phyloP scores from a whole-genome alignment of 345 rosid species.

The Sisymbrium irio region DNA sequence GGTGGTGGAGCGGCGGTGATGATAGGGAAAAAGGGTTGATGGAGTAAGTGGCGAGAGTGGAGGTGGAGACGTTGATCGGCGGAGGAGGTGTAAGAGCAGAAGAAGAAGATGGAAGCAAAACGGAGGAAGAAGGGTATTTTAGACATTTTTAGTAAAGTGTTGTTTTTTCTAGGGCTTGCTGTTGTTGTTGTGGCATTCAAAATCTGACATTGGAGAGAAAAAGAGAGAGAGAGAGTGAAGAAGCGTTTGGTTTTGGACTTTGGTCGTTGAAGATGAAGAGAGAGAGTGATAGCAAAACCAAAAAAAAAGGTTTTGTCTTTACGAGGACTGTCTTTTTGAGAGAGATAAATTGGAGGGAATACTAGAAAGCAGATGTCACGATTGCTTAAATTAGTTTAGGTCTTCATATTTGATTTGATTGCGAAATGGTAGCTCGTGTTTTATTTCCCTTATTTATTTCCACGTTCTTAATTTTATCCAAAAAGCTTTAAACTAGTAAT shows the following conservation, averaged over 20 bases:
- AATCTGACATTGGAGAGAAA: constrained; percentile 33
- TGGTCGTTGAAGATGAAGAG: constrained; percentile 16
- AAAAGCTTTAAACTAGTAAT: background rate
- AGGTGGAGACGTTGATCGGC: constrained; percentile 21
- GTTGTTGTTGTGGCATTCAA: constrained; percentile 28
- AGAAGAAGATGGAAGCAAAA: background rate
- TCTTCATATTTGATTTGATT: background rate
- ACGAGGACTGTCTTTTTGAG: background rate
- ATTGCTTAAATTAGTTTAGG: background rate
- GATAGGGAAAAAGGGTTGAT: constrained; percentile 64
- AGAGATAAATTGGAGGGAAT: constrained; percentile 14
- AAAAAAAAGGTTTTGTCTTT: constrained; percentile 13
- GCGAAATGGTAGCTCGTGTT: background rate
- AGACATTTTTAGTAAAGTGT: constrained; percentile 13
- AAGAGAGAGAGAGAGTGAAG: constrained; percentile 16
- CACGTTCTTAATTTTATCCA: constrained; percentile 21
- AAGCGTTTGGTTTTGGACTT: constrained; percentile 16
- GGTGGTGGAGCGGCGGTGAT: constrained; percentile 40
- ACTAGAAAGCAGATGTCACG: background rate
- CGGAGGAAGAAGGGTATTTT: constrained; percentile 14
- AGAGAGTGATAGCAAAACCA: background rate
- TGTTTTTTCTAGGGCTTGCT: constrained; percentile 14
- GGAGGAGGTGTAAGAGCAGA: constrained; percentile 28
- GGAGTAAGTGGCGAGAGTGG: constrained; percentile 56
- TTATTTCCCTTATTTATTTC: constrained; percentile 18